phyloP scores from a whole-genome alignment of 106 monocot species.

The Hemerocallis citrina region DNA sequence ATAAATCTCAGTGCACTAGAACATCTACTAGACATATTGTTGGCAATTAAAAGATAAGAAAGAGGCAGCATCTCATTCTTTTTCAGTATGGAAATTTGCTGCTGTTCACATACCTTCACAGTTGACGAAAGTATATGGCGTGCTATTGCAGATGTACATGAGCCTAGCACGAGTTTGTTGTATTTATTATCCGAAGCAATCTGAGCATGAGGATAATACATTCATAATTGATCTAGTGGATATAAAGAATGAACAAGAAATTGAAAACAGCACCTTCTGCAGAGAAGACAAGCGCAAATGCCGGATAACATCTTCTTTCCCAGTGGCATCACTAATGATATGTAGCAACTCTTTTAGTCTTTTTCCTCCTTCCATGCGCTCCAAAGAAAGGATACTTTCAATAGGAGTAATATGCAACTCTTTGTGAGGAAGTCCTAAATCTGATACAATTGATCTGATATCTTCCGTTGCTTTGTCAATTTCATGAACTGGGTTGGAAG shows the following conservation, averaged over 20 bases:
- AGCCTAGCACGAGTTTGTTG: constrained; percentile 72
- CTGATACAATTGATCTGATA: constrained; percentile 45
- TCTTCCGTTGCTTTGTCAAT: constrained; percentile 39
- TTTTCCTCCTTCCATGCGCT: constrained; percentile 19
- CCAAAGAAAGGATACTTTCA: constrained; percentile 38
- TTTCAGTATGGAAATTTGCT: background rate
- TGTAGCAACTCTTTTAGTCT: constrained; percentile 36
- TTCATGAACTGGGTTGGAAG: constrained; percentile 8
- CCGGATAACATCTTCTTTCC: constrained; percentile 77
- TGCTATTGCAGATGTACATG: constrained; percentile 72
- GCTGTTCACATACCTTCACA: constrained; percentile 61
- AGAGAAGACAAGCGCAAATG: constrained; percentile 60
- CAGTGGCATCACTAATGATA: constrained; percentile 62
- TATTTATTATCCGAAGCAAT: constrained; percentile 82
- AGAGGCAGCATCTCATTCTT: background rate
- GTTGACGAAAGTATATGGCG: constrained; percentile 72
- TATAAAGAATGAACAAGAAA: background rate
- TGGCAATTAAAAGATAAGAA: background rate
- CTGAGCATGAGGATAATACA: constrained; percentile 34
- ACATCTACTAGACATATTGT: background rate
- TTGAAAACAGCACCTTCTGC: constrained; percentile 58
- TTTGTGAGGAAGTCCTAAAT: constrained; percentile 46
- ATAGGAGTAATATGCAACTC: constrained; percentile 52
- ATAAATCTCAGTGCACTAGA: background rate
- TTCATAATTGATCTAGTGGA: background rate